Evolutionary conservation across 345 rosid species (phyloP).

Genomic region (Cardamine occulta): DNA sequence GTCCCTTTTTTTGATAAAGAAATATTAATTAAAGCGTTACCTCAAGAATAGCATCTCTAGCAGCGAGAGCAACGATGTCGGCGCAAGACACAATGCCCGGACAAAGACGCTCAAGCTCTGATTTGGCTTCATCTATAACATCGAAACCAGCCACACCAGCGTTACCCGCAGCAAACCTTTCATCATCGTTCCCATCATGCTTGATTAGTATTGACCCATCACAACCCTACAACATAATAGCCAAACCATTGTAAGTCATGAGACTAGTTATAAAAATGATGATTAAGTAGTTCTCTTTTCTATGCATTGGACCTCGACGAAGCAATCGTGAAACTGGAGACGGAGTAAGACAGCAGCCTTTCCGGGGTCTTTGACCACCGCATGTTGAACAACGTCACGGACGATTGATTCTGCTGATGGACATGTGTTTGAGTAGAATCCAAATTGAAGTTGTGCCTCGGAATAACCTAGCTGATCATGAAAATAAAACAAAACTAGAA

Average conservation of each 20-base stretch:
- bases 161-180: constrained; percentile 48
- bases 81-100: constrained; percentile 72
- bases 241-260: constrained; percentile 5
- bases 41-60: constrained; percentile 57
- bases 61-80: constrained; percentile 61
- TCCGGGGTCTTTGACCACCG: constrained; percentile 44
- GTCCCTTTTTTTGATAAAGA: not conserved
- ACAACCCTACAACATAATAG: constrained; percentile 54
- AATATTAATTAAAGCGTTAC: constrained; percentile 39
- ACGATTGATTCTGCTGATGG: constrained; percentile 56
- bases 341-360: constrained; percentile 58
- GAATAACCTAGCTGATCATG: constrained; percentile 23
- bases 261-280: not conserved
- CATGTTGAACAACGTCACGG: constrained; percentile 42
- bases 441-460: constrained; percentile 49
- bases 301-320: constrained; percentile 52
- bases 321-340: constrained; percentile 77
- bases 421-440: constrained; percentile 61
- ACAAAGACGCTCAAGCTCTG: constrained; percentile 53
- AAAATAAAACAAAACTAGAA: constrained; percentile 19
- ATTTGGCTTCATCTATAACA: constrained; percentile 55
- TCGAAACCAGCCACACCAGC: constrained; percentile 52
- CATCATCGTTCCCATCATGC: constrained; percentile 42
- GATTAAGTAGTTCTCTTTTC: not conserved
- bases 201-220: constrained; percentile 64